phyloP scores from a whole-genome alignment of 257 asterid genomes.

The Nicotiana obtusifolia region DNA sequence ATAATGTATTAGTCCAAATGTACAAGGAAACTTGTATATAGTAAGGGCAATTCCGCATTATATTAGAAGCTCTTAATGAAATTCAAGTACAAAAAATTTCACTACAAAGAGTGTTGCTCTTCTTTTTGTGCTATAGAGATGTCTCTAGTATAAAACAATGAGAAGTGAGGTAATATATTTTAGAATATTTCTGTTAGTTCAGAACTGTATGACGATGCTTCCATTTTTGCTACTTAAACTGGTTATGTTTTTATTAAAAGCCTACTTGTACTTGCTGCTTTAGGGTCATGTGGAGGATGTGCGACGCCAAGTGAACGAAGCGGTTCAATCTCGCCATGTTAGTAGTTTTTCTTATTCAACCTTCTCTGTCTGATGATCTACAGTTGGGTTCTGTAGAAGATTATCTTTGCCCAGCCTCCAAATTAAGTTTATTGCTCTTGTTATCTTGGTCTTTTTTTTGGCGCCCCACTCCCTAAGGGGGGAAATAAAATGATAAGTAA shows the following conservation, averaged over 20 bases:
- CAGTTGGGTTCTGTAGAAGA: neutral
- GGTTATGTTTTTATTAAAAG: neutral
- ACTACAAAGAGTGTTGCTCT: neutral
- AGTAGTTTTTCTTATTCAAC: conserved; percentile 27
- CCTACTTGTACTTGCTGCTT: conserved; percentile 17
- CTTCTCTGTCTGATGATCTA: neutral
- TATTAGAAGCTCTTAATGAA: neutral
- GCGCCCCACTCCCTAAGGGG: neutral
- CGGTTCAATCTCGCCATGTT: conserved; percentile 86
- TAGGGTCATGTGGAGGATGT: conserved; percentile 95
- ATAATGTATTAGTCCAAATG: neutral
- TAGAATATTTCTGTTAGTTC: neutral
- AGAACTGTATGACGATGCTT: neutral
- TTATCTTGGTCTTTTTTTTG: neutral
- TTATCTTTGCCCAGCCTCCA: neutral
- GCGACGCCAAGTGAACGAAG: conserved; percentile 91
- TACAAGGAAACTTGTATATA: neutral
- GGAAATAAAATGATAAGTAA: neutral
- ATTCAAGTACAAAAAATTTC: neutral
- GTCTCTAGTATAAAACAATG: neutral
- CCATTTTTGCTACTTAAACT: neutral
- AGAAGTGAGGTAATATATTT: neutral
- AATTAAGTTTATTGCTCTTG: neutral
- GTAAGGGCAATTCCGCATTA: neutral
- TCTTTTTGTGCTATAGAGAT: neutral